phyloP scores from a whole-genome alignment of 2,329 filamentous ascomycete genomes.

The Cladosporium sp. region DNA sequence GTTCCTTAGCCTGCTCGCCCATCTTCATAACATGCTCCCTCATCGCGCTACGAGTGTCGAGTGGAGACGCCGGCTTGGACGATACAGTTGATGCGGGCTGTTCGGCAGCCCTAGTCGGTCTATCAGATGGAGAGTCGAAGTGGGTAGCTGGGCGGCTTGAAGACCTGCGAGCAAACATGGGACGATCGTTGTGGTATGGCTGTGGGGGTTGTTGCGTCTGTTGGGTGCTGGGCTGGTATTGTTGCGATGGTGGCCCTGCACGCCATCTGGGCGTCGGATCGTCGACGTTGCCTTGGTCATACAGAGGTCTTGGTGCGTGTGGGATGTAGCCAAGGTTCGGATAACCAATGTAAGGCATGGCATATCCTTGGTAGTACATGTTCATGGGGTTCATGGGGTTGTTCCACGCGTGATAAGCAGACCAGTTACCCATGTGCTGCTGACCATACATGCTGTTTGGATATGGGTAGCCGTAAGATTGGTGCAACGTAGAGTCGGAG shows the following conservation, averaged over 20 bases:
- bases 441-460: background rate
- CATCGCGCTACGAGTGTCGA: slow-evolving; percentile 19
- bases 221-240: background rate
- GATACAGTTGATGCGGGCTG: background rate
- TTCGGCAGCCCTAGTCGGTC: background rate
- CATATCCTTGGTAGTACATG: background rate
- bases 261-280: background rate
- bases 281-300: background rate
- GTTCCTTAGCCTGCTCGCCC: slow-evolving; percentile 29
- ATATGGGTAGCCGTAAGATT: background rate
- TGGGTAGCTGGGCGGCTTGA: background rate
- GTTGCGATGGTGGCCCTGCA: background rate
- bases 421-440: background rate
- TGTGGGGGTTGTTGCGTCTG: background rate
- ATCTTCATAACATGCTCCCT: slow-evolving; percentile 20
- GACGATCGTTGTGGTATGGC: background rate
- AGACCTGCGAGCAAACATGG: background rate
- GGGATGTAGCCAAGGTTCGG: background rate
- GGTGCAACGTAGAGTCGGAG: background rate
- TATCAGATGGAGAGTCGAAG: background rate
- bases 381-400: background rate
- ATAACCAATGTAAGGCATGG: background rate
- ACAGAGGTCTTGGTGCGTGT: background rate
- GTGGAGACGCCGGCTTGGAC: slow-evolving; percentile 4
- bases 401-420: slow-evolving; percentile 3